Evolutionary conservation across 2,329 filamentous ascomycete genomes (phyloP).

Genomic region (Colletotrichum sp.): DNA sequence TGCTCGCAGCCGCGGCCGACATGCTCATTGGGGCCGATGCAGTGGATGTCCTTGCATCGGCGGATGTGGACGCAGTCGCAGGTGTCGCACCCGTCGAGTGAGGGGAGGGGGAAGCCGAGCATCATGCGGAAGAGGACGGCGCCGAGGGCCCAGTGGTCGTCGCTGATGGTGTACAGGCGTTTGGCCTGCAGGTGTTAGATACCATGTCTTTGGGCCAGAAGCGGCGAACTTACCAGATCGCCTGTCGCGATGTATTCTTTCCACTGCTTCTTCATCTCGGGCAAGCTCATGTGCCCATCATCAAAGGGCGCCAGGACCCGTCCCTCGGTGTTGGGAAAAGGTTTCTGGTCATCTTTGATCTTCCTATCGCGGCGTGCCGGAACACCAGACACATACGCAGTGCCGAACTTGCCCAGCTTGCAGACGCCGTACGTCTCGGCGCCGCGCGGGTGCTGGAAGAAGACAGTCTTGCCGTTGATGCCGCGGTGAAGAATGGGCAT

Average conservation of each 20-base stretch:
- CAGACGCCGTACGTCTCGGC: constrained; percentile 56
- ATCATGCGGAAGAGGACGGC: constrained; percentile 46
- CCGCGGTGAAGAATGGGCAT: constrained; percentile 54
- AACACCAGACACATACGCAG: constrained; percentile 44
- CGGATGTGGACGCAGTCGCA: constrained; percentile 30
- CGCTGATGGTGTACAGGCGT: constrained; percentile 37
- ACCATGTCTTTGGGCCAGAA: background rate
- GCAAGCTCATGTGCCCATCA: background rate
- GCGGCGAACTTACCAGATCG: background rate
- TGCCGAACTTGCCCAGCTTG: constrained; percentile 55
- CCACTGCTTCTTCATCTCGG: constrained; percentile 15
- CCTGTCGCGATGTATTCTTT: background rate
- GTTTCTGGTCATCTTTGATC: background rate
- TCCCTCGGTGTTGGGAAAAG: background rate
- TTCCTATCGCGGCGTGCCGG: constrained; percentile 14
- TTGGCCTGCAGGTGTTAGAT: constrained; percentile 22
- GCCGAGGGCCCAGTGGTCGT: constrained; percentile 43
- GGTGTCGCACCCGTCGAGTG: constrained; percentile 30
- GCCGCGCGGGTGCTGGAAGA: constrained; percentile 51
- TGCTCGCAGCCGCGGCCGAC: constrained; percentile 19
- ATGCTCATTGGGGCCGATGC: background rate
- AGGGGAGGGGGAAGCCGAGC: constrained; percentile 30
- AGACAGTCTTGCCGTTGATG: constrained; percentile 52
- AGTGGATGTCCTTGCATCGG: constrained; percentile 3
- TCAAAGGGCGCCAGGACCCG: constrained; percentile 12